Base-by-base conservation (phyloP, 1,139 yeast genomes). In the Sugiyamaella japonica region DNA sequence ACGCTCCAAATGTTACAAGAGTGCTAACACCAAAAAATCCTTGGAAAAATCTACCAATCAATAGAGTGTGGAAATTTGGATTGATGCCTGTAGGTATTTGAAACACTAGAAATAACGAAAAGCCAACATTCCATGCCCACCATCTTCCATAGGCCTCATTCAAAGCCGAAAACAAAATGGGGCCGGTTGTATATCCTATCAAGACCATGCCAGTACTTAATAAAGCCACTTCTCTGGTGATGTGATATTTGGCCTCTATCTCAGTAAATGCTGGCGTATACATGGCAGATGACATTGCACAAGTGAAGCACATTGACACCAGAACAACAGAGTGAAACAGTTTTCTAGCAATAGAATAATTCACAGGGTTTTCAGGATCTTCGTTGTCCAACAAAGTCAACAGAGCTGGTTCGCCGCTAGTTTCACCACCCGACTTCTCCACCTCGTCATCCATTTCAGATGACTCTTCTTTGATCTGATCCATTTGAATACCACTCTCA, bases 81-180 rank as follows among this genome's bases (percentile, higher is more conserved):
- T 48, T 45, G n/a, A 49, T 12, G 9, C 47, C 52, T 29, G 47
- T 41, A 8, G 49, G 53, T 25, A 53, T 53, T 16, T 53, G 54
- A 28, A 51, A 51, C 8, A 51, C 4, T n/a, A 34, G 13, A 32
- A 51, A 50, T 4, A 53, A 13, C 8, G 36, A 36, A 8, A 40
- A 37, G 12, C 48, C 42, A 9, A 34, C 20, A 12, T 29, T 34
- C 51, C 54, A 45, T 7, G 44, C 45, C 23, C 29, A 38, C 43
- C 51, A 23, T 31, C 54, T 38, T 16, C 56, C 54, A 20, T 28
- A 45, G 5, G 50, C 50, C 38, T 51, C 54, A 16, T 40, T 37
- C 5, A 38, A 16, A 8, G 49, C 45, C 7, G 46, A 20, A 41
- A 44, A 51, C 16, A 51, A 9, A 13, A 51, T 17, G 6, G 54